Conservation (phyloP, 2,329 filamentous ascomycete genomes). For the Fusarium sp. region DNA sequence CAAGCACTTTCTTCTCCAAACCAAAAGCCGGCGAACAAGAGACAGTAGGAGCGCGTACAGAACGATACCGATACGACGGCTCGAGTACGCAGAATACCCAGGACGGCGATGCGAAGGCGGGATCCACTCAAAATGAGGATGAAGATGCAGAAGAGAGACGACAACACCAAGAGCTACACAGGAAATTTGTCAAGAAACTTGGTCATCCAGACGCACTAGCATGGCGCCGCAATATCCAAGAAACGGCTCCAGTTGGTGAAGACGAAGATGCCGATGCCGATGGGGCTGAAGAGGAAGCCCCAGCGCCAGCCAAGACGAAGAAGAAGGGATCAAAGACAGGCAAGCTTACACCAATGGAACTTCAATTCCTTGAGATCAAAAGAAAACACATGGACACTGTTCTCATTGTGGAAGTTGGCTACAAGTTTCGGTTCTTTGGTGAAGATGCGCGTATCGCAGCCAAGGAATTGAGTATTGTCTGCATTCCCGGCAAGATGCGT, state of each 20-base stretch:
- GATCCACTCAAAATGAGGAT: slow-evolving; percentile 54
- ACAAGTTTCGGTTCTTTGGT: slow-evolving; percentile 97
- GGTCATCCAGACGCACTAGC: slow-evolving; percentile 86
- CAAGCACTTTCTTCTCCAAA: slow-evolving; percentile 53
- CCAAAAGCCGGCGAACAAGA: slow-evolving; percentile 29
- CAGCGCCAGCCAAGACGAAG: slow-evolving; percentile 58
- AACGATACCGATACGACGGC: slow-evolving; percentile 64
- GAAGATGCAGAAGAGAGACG: slow-evolving; percentile 64
- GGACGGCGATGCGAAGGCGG: slow-evolving; percentile 47
- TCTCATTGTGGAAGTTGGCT: slow-evolving; percentile 93
- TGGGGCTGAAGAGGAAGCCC: slow-evolving; percentile 62
- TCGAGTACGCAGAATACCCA: slow-evolving; percentile 54
- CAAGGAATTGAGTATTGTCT: slow-evolving; percentile 93
- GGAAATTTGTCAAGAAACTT: slow-evolving; percentile 89
- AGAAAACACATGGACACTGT: slow-evolving; percentile 89
- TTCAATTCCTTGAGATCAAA: slow-evolving; percentile 95
- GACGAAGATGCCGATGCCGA: slow-evolving; percentile 72
- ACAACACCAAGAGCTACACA: slow-evolving; percentile 79
- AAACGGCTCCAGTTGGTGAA: slow-evolving; percentile 64
- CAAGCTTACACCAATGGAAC: slow-evolving; percentile 94
- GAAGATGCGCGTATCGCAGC: slow-evolving; percentile 92
- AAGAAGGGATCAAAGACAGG: slow-evolving; percentile 78
- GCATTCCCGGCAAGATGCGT: slow-evolving; percentile 93
- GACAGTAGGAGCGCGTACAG: slow-evolving; percentile 57
- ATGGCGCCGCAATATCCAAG: slow-evolving; percentile 70